Conservation (phyloP, 106 monocot species). For the Dioscorea dumetorum region DNA sequence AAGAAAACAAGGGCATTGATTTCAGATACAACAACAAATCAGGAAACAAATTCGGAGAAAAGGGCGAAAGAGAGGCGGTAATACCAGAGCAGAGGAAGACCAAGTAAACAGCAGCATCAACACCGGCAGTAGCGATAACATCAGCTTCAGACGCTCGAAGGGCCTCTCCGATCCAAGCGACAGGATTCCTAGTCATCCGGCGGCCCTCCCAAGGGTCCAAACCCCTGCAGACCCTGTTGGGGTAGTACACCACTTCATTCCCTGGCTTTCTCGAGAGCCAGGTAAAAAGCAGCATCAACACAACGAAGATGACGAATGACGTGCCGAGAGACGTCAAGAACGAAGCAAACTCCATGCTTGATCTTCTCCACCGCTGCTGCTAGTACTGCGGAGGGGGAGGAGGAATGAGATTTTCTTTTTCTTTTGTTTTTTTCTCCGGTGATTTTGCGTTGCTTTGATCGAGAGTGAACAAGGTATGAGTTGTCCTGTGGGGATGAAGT, state of each 20-base stretch:
- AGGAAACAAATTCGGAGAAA: not conserved
- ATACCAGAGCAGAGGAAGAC: constrained; percentile 77
- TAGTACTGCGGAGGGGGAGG: no score
- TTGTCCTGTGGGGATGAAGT: no score
- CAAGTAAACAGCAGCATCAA: constrained; percentile 80
- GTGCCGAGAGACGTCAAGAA: constrained; percentile 80
- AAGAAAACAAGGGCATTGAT: no score
- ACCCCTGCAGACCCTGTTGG: constrained; percentile 44
- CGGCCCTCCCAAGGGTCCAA: constrained; percentile 36
- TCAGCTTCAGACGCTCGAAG: constrained; percentile 56
- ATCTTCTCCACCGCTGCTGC: not conserved
- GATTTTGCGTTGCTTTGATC: no score
- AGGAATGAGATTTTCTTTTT: no score
- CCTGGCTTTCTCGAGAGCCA: constrained; percentile 69
- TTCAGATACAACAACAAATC: no score
- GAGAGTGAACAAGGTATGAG: no score
- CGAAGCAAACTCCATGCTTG: constrained; percentile 68
- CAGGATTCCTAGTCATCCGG: constrained; percentile 40
- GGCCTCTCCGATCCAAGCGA: constrained; percentile 72
- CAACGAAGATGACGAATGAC: constrained; percentile 66
- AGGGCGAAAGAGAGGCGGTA: no score
- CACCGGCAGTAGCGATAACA: constrained; percentile 56
- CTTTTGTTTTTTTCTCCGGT: no score
- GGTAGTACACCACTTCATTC: constrained; percentile 86
- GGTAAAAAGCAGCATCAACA: constrained; percentile 49